phyloP scores from a whole-genome alignment of 2,329 filamentous ascomycete genomes.

The Fusarium domesticum region DNA sequence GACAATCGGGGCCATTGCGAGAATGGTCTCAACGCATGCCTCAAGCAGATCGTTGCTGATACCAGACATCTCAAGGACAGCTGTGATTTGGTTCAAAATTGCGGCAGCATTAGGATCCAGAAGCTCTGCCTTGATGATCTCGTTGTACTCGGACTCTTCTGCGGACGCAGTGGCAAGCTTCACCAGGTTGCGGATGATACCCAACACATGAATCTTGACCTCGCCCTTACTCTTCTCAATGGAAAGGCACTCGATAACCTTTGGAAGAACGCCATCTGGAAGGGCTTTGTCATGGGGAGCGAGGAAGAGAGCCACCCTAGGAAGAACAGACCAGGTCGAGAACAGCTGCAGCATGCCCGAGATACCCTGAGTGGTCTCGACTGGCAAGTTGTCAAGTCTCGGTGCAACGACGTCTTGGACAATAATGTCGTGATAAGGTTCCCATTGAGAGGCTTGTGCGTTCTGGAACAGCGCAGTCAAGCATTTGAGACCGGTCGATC shows the following conservation, averaged over 20 bases:
- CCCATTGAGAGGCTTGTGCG: slow-evolving; percentile 69
- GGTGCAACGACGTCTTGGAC: slow-evolving; percentile 74
- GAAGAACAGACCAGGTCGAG: slow-evolving; percentile 71
- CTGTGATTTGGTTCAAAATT: slow-evolving; percentile 65
- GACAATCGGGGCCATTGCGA: slow-evolving; percentile 71
- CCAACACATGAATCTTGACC: slow-evolving; percentile 78
- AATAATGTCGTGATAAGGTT: slow-evolving; percentile 65
- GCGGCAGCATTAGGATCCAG: slow-evolving; percentile 56
- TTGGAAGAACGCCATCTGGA: slow-evolving; percentile 63
- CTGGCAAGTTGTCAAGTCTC: slow-evolving; percentile 71
- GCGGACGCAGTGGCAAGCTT: slow-evolving; percentile 55
- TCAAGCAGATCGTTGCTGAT: slow-evolving; percentile 73
- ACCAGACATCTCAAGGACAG: slow-evolving; percentile 59
- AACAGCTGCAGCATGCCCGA: slow-evolving; percentile 81
- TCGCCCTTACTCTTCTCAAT: slow-evolving; percentile 76
- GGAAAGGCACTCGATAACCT: slow-evolving; percentile 69
- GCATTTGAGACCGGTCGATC: slow-evolving; percentile 77
- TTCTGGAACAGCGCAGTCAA: slow-evolving; percentile 75
- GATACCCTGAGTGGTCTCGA: slow-evolving; percentile 84
- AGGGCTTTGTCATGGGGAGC: slow-evolving; percentile 37
- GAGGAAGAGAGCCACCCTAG: slow-evolving; percentile 66
- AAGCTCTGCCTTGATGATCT: slow-evolving; percentile 54
- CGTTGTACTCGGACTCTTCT: slow-evolving; percentile 54
- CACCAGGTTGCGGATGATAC: slow-evolving; percentile 69
- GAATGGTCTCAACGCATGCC: slow-evolving; percentile 73